Base-by-base conservation (phyloP, 78 protist genomes). In the Andalucia godoyi region DNA sequence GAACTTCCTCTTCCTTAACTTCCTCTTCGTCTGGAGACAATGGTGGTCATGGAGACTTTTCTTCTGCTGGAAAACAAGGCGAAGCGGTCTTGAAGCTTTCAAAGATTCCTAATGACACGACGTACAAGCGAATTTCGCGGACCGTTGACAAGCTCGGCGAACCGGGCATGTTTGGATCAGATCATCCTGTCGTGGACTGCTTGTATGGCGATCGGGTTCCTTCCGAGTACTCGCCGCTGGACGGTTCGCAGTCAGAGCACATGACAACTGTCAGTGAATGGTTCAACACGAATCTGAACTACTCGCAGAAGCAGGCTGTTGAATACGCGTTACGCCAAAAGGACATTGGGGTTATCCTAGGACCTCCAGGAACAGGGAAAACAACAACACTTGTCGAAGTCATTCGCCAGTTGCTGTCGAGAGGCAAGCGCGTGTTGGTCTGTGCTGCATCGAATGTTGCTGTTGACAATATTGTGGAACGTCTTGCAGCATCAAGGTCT, bases 361-460 rank as follows among this genome's bases (percentile, higher is more conserved):
- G 92, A 4, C 92, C 92, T 10, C 92, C 92, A 17, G 77, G 77
- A 9, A 75, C 80, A 13, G 93, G 93, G 43, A 87, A 87, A 46
- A 83, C 92, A 3, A 81, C 83, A 2, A 82, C 89, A 0, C 84
- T 67, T 12, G 65, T 77, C 38, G 91, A 88, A 46, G 52, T 85
- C 30, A 88, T 88, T 2, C 45, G 40, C 8, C 88, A 85, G 39
- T 36, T 51, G 8, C 69, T 54, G 1, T 57, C 38, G 3, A 15
- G 72, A 17, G 84, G 83, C 51, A 59, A 76, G 43, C 47, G 61
- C 13, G 84, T 87, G 6, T 46, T 85, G 36, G 84, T 76, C 15
- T 84, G 80, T 27, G 90, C 88, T 13, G 83, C 90, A 2, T 81
- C 89, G 2, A 88, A 88, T 49, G 29, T 88, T 8, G 78, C 92